These are phyloP conservation scores for Cytospora schulzeri DNA, from an alignment of 2,329 filamentous ascomycete species.

Conservation along the genomic window DNA sequence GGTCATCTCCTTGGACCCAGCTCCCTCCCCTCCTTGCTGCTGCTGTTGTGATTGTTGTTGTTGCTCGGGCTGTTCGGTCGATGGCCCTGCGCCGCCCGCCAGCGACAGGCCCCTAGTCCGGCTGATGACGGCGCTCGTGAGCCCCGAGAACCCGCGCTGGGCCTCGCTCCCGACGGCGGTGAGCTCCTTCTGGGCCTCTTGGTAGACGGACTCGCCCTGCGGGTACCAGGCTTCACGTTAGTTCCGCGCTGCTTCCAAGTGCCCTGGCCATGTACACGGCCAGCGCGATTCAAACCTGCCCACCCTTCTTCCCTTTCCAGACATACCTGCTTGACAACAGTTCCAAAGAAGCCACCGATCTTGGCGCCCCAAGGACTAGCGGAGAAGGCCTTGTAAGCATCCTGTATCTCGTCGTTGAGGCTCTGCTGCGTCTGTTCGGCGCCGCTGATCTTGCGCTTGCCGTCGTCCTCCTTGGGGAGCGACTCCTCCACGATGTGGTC, in stretches of 20 bases:
- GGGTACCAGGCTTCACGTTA: background rate
- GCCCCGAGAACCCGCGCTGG: conserved; percentile 73
- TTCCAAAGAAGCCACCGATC: conserved; percentile 86
- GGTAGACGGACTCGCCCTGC: conserved; percentile 79
- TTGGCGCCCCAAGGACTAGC: conserved; percentile 87
- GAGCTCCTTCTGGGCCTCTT: conserved; percentile 84
- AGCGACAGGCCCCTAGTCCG: conserved; percentile 76
- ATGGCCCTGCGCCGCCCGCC: conserved; percentile 41
- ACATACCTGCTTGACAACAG: conserved; percentile 86
- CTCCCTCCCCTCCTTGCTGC: conserved; percentile 40
- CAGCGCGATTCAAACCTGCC: background rate
- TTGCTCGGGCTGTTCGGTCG: conserved; percentile 33
- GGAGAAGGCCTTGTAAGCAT: conserved; percentile 93
- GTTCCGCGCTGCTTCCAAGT: background rate
- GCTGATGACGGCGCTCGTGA: conserved; percentile 68
- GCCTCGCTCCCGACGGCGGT: conserved; percentile 79
- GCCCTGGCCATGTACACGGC: background rate
- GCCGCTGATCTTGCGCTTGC: conserved; percentile 43
- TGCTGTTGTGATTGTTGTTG: conserved; percentile 18
- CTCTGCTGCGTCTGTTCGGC: conserved; percentile 51
- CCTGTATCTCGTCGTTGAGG: conserved; percentile 86
- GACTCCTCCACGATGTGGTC: conserved; percentile 92
- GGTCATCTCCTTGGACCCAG: conserved; percentile 43
- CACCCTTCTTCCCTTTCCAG: background rate
- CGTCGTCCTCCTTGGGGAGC: conserved; percentile 60